phyloP scores from a whole-genome alignment of 371 early-diverging fungal genomes.

The Syncephalastrum contaminatum region DNA sequence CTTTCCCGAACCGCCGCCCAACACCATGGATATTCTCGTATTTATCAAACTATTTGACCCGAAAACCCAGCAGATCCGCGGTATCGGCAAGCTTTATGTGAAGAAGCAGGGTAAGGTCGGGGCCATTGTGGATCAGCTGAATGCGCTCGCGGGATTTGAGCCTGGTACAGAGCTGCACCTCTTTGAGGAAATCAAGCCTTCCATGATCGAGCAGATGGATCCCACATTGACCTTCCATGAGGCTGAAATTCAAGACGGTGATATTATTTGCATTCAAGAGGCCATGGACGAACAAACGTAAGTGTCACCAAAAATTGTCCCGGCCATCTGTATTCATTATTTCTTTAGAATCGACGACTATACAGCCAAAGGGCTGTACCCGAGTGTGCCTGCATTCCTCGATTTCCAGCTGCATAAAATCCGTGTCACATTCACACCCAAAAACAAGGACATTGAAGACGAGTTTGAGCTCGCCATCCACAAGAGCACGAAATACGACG shows the following conservation, averaged over 20 bases:
- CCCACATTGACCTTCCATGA: conserved; percentile 56
- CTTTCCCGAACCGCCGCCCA: conserved; percentile 18
- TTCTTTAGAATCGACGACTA: conserved; percentile 34
- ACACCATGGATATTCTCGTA: conserved; percentile 11
- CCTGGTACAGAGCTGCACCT: conserved; percentile 55
- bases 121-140: conserved; percentile 60
- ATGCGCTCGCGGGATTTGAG: conserved; percentile 55
- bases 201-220: conserved; percentile 75
- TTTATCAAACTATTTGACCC: conserved; percentile 31
- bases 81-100: conserved; percentile 44
- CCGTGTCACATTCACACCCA: conserved; percentile 68
- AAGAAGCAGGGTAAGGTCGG: conserved; percentile 51
- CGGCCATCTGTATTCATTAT: not conserved
- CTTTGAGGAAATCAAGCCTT: conserved; percentile 90
- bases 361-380: conserved; percentile 25
- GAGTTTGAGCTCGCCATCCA: conserved; percentile 26
- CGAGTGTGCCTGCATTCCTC: conserved; percentile 70
- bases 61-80: conserved; percentile 13
- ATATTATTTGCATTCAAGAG: conserved; percentile 82
- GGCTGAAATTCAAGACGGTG: conserved; percentile 81
- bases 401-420: conserved; percentile 70
- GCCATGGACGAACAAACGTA: conserved; percentile 61
- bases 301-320: conserved; percentile 11
- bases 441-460: conserved; percentile 17
- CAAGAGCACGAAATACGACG: conserved; percentile 22